Evolutionary conservation across 495 filamentous ascomycete species (phyloP).

Genomic region (Haplographium delicatum): DNA sequence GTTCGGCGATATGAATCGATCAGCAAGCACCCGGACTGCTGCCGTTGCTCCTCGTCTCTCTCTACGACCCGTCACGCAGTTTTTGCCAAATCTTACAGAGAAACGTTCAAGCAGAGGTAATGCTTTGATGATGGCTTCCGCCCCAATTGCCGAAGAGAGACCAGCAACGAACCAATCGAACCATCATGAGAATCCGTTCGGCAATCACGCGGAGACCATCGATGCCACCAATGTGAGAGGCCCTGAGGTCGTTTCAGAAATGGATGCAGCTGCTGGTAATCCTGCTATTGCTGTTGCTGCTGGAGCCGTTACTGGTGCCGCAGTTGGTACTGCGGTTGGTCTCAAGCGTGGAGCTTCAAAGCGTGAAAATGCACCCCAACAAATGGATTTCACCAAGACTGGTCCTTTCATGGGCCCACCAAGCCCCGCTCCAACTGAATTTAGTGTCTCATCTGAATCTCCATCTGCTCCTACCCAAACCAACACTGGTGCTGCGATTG

Average conservation of each 20-base stretch:
- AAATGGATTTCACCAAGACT: constrained; percentile 42
- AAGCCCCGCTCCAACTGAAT: constrained; percentile 57
- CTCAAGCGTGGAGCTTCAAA: constrained; percentile 26
- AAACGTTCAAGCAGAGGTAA: constrained; percentile 41
- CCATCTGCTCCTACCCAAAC: constrained; percentile 41
- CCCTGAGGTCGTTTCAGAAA: constrained; percentile 13
- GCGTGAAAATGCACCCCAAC: constrained; percentile 26
- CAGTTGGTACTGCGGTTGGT: constrained; percentile 17
- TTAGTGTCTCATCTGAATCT: constrained; percentile 46
- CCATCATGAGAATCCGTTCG: constrained; percentile 46
- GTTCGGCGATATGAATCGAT: constrained; percentile 23
- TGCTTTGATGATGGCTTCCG: constrained; percentile 28
- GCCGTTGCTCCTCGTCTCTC: constrained; percentile 69
- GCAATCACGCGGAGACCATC: constrained; percentile 36
- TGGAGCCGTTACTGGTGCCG: constrained; percentile 36
- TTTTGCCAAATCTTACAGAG: constrained; percentile 61
- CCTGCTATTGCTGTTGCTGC: constrained; percentile 29
- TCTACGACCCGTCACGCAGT: constrained; percentile 81
- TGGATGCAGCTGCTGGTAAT: constrained; percentile 9
- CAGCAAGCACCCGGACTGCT: constrained; percentile 30
- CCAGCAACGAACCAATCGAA: constrained; percentile 30
- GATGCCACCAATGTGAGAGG: constrained; percentile 24
- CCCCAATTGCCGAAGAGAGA: constrained; percentile 18
- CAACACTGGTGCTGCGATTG: constrained; percentile 42
- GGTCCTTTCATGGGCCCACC: constrained; percentile 29